Base-by-base conservation (phyloP, 1,284 basidiomycete genomes). In the Pseudozyma hubeiensis region DNA sequence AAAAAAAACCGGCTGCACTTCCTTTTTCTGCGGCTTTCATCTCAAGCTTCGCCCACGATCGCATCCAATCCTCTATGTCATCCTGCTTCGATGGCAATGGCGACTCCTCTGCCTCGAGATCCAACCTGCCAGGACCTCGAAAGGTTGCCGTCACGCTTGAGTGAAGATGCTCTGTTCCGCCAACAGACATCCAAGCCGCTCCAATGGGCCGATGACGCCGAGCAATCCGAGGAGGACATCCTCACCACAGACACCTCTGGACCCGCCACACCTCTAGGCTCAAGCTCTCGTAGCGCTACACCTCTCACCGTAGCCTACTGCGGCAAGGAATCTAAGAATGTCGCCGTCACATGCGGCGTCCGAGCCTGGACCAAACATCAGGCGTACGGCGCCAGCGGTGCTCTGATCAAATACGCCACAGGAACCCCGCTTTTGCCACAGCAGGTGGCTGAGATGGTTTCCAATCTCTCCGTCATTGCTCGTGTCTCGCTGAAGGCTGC, bases 401-500 rank as follows among this genome's bases (percentile, higher is more conserved):
- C 77, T 6, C 59, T 78, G 41, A 59, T 78, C 57, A 73, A 75
- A 47, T 79, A 78, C 40, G 75, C 77, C 41, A 75, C 77, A 5
- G 56, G 54, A 13, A 60, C 78, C 7, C 66, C 79, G 7, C 66
- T 81, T 0, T 68, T 81, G 1, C 79, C 78, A 1, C 58, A 67
- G n/a, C 68, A 77, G 46, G 58, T 81, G 30, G 79, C 79, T 10
- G 76, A 79, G 44, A 53, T 79, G 63, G 59, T 81, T 4, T 74
- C 79, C 14, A 68, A 71, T 16, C 63, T 80, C 33, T 65, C 70
- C 45, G 55, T 78, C 45, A 50, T 78, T 10, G 78, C 78, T 16
- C 71, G 79, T 7, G 71, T 80, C 52, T 80, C 76, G 29, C 69
- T 81, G 49, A 74, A 77, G 37, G 69, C 76, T n/a, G 69, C 78